A percentile compares a stretch with the other conserved stretches of the same genome.
phyloP scores from a whole-genome alignment of 495 filamentous ascomycete species.

The Copromyces sp. region DNA sequence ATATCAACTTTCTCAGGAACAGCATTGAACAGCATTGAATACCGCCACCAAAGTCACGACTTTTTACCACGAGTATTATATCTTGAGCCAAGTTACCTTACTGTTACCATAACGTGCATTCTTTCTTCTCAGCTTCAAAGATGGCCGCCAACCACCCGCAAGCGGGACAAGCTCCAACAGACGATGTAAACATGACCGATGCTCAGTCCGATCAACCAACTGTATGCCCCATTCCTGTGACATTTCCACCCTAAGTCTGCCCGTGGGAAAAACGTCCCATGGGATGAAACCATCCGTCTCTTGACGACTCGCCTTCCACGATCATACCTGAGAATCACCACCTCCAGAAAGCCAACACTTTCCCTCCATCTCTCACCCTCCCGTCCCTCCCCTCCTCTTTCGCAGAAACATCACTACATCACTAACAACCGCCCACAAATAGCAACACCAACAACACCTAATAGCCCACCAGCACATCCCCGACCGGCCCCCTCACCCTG shows the following conservation, averaged over 20 bases:
- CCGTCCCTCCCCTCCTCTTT: neutral
- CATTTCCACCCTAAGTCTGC: neutral
- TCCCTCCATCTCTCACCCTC: neutral
- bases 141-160: neutral
- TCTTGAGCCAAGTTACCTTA: neutral
- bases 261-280: neutral
- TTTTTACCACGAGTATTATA: neutral
- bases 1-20: neutral
- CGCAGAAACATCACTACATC: neutral
- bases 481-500: slow-evolving; percentile 3
- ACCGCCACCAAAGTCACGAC: neutral
- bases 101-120: neutral
- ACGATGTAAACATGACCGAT: slow-evolving; percentile 24
- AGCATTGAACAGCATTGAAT: neutral
- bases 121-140: neutral
- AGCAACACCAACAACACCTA: slow-evolving; percentile 10
- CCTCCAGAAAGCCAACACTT: no score
- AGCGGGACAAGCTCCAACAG: neutral
- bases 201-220: slow-evolving; percentile 11
- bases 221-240: slow-evolving; percentile 3
- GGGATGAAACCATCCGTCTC: no score
- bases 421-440: slow-evolving; percentile 13
- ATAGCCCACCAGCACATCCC: slow-evolving; percentile 4
- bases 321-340: neutral
- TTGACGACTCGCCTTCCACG: neutral